Percentiles rank a stretch among this genome's conserved stretches.
These are phyloP conservation scores for Trametes cingulata DNA, from an alignment of 768 basidiomycete genomes.

Conservation along the genomic window DNA sequence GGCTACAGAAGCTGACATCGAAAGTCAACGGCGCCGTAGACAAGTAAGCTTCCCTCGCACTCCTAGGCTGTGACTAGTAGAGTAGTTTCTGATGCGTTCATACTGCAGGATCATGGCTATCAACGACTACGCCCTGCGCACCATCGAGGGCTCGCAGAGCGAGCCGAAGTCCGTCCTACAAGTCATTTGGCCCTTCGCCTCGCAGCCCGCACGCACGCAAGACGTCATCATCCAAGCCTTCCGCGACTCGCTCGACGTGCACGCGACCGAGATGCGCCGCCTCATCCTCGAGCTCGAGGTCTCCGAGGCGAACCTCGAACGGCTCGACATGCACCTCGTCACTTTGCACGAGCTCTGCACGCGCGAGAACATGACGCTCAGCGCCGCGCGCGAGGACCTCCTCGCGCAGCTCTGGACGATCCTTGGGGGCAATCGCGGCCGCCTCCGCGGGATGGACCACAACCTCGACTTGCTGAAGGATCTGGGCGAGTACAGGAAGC, in stretches of 20 bases:
- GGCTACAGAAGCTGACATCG: constrained; percentile 61
- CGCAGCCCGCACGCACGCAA: constrained; percentile 34
- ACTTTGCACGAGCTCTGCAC: constrained; percentile 58
- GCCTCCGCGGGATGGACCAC: constrained; percentile 49
- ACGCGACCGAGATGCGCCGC: constrained; percentile 51
- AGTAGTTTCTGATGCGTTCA: background rate
- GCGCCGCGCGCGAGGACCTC: constrained; percentile 49
- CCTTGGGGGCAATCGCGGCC: constrained; percentile 59
- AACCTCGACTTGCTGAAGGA: constrained; percentile 56
- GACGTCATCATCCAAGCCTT: constrained; percentile 57
- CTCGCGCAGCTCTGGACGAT: constrained; percentile 70
- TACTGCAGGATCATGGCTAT: constrained; percentile 65
- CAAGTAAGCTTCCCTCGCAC: constrained; percentile 44
- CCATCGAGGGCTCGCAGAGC: constrained; percentile 45
- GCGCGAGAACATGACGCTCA: constrained; percentile 55
- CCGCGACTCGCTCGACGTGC: constrained; percentile 59
- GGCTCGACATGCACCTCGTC: constrained; percentile 60
- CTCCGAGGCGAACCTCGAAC: constrained; percentile 55
- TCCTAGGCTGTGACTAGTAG: background rate
- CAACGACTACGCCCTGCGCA: constrained; percentile 67
- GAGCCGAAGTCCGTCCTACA: constrained; percentile 31
- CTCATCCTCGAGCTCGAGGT: constrained; percentile 69
- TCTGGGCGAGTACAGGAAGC: constrained; percentile 56
- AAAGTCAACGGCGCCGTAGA: constrained; percentile 77
- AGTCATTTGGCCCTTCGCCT: constrained; percentile 36